These are phyloP conservation scores for Curvularia spicifera DNA, from an alignment of 2,329 filamentous ascomycete species.

Conservation along the genomic window DNA sequence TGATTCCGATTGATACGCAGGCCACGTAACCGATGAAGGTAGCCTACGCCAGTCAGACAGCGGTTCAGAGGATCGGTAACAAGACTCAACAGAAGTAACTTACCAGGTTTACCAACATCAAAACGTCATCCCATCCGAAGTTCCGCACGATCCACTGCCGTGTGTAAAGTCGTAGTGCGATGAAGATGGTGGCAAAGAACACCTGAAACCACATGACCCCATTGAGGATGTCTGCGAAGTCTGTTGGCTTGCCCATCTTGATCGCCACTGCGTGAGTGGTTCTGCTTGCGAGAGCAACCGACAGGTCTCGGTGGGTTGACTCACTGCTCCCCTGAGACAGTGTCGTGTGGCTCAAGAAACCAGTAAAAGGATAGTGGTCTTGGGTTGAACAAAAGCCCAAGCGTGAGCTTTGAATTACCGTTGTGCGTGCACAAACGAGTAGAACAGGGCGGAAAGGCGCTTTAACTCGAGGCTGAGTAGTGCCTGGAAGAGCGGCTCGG, in stretches of 20 bases:
- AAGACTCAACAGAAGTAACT: neutral
- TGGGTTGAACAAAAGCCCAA: neutral
- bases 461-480: neutral
- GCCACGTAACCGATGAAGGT: constrained; percentile 37
- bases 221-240: constrained; percentile 34
- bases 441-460: neutral
- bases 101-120: constrained; percentile 41
- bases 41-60: constrained; percentile 18
- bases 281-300: neutral
- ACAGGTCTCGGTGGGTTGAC: neutral
- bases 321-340: neutral
- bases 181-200: constrained; percentile 31
- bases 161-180: constrained; percentile 38
- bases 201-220: constrained; percentile 44
- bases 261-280: neutral
- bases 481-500: neutral
- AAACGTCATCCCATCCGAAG: constrained; percentile 39
- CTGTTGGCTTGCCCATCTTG: constrained; percentile 29
- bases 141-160: constrained; percentile 36
- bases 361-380: neutral
- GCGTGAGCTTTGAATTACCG: neutral
- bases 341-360: neutral
- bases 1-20: constrained; percentile 33
- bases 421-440: neutral
- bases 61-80: neutral